Percentiles rank a stretch among this genome's conserved stretches.
phyloP scores from a whole-genome alignment of 106 monocot species.

The Phalaenopsis equestris region DNA sequence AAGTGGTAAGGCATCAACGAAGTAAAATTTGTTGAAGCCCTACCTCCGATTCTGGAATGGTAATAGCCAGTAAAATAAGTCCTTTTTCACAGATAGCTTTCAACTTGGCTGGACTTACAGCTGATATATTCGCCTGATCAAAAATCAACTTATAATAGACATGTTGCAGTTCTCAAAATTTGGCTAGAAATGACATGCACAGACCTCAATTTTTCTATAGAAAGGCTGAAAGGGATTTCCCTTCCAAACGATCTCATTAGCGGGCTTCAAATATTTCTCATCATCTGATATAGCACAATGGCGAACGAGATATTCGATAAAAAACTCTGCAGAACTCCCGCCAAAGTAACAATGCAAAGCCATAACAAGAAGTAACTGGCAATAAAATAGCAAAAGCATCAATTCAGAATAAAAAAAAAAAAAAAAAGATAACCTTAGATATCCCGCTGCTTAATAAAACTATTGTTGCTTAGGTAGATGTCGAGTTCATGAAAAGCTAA shows the following conservation, averaged over 20 bases:
- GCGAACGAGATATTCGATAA: conserved; percentile 71
- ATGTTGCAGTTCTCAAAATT: background rate
- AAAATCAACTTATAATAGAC: conserved; percentile 1
- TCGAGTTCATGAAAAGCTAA: background rate
- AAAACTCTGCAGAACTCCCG: conserved; percentile 61
- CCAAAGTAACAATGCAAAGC: conserved; percentile 90
- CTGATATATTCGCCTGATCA: conserved; percentile 44
- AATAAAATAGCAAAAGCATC: conserved; percentile 19
- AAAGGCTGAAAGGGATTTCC: conserved; percentile 43
- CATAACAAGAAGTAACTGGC: conserved; percentile 92
- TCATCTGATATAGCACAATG: conserved; percentile 81
- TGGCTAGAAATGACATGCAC: background rate
- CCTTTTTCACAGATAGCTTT: conserved; percentile 86
- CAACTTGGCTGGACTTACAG: conserved; percentile 47
- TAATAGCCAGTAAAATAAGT: conserved; percentile 77
- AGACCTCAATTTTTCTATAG: conserved; percentile 70
- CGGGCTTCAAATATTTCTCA: conserved; percentile 32
- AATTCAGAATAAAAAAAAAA: conserved; percentile 4
- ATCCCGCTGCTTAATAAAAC: background rate
- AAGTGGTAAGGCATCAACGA: background rate
- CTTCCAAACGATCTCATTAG: conserved; percentile 30
- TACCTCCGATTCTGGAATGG: conserved; percentile 99
- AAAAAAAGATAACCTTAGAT: background rate
- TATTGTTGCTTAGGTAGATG: background rate
- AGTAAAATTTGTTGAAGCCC: background rate